A percentile compares a stretch with the other conserved stretches of the same genome.
These are phyloP conservation scores for Myxozyma neotropica DNA, from an alignment of 805 yeast species.

Conservation along the genomic window DNA sequence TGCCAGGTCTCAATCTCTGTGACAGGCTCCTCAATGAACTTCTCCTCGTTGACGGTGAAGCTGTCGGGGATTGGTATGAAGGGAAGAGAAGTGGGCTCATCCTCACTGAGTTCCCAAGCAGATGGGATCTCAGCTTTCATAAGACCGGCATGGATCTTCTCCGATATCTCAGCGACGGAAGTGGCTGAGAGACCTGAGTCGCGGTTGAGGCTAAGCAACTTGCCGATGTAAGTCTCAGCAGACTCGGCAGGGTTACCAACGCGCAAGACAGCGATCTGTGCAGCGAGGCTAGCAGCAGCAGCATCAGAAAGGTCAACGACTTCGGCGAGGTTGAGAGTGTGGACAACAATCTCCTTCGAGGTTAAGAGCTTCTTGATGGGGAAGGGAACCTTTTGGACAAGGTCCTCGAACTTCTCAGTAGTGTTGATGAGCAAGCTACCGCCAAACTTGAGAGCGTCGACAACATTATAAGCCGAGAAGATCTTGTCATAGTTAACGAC, in stretches of 20 bases:
- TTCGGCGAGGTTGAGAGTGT: constrained; percentile 26
- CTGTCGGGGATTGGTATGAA: constrained; percentile 65
- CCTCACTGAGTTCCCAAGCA: constrained; percentile 35
- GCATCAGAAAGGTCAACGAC: constrained; percentile 61
- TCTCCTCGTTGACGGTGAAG: constrained; percentile 63
- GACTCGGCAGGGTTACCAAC: constrained; percentile 56
- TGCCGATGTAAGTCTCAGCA: constrained; percentile 38
- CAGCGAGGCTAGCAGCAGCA: constrained; percentile 63
- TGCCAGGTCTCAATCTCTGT: constrained; percentile 49
- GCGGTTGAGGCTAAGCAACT: constrained; percentile 35
- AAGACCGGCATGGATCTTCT: constrained; percentile 42
- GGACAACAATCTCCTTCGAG: constrained; percentile 18
- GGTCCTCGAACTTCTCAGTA: constrained; percentile 54
- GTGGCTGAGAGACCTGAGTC: constrained; percentile 14
- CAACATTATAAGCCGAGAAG: constrained; percentile 61
- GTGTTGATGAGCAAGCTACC: constrained; percentile 57
- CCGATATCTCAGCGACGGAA: constrained; percentile 39
- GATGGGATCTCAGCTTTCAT: constrained; percentile 37
- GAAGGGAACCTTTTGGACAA: constrained; percentile 25
- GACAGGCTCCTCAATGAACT: constrained; percentile 44
- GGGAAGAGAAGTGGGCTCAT: constrained; percentile 46
- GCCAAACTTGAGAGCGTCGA: constrained; percentile 57
- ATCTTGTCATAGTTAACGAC: constrained; percentile 64
- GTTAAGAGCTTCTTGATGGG: constrained; percentile 17
- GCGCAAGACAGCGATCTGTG: constrained; percentile 81